Percentiles rank a stretch among this genome's conserved stretches.
phyloP scores from a whole-genome alignment of 192 early-diverging fungal genomes.

The Podila verticillata region DNA sequence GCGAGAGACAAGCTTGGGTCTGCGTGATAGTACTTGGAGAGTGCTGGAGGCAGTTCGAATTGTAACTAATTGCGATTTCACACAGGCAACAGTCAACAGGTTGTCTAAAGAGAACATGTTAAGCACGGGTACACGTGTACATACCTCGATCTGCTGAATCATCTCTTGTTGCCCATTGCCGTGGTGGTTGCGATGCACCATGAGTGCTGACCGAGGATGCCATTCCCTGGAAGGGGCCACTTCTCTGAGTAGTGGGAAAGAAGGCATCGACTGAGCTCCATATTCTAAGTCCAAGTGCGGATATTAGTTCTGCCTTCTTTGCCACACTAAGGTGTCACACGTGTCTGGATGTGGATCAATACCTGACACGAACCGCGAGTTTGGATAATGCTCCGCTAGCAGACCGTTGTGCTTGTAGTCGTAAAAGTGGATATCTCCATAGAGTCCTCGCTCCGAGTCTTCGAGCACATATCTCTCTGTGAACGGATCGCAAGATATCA shows the following conservation, averaged over 20 bases:
- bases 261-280: slow-evolving; percentile 47
- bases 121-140: background rate
- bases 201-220: slow-evolving; percentile 36
- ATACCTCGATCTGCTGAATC: slow-evolving; percentile 41
- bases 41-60: slow-evolving; percentile 4
- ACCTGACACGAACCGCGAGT: slow-evolving; percentile 44
- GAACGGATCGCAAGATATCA: slow-evolving; percentile 21
- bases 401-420: slow-evolving; percentile 49
- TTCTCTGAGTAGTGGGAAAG: slow-evolving; percentile 4
- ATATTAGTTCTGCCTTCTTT: too few relatives aligned
- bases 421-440: slow-evolving; percentile 47
- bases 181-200: slow-evolving; percentile 44
- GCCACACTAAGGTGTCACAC: too few relatives aligned
- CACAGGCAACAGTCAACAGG: background rate
- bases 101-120: background rate
- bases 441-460: slow-evolving; percentile 23
- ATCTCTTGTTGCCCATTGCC: slow-evolving; percentile 39
- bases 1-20: background rate
- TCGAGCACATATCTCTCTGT: slow-evolving; percentile 32
- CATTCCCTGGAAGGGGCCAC: slow-evolving; percentile 23
- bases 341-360: background rate
- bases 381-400: slow-evolving; percentile 33
- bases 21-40: slow-evolving; percentile 15
- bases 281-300: slow-evolving; percentile 11
- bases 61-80: slow-evolving; percentile 17